Evolutionary conservation across 805 yeast species (phyloP), one percentile per base, ranked within the genome.

Genomic region (Candida ascalaphidarum): DNA sequence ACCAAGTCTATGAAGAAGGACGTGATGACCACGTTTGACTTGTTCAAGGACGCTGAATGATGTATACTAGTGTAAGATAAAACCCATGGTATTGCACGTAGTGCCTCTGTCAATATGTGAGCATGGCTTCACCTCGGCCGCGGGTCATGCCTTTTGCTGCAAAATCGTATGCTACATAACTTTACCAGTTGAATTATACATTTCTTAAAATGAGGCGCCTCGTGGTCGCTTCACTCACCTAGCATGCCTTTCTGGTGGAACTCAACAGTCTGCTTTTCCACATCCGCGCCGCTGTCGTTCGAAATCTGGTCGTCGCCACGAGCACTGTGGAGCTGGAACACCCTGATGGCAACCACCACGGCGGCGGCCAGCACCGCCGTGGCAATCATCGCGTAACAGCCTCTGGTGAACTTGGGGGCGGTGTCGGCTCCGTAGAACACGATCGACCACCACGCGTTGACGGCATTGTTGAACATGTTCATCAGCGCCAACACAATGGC

Each of bases 1-100:
- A 71, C 85, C 1, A 57, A 67, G 36, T 82, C 74, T 38, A 81
- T 83, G 89, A 76, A 72, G 57, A 56, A 61, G 23, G 92, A 81
- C 28, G 72, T 79, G 4, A 72, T 68, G 19, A 68, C 62, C 11
- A 57, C 76, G 19, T 59, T 76, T 36, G 58, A 68, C 30, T 52
- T 80, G 47, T 77, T 81, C 46, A 68, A 68, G 37, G 83, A 76
- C 11, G 74, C 75, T 1, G 65, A 65, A 27, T 32, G n/a, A n/a
- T n/a, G n/a, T n/a, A n/a, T n/a, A n/a, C n/a, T n/a, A n/a, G n/a
- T n/a, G n/a, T n/a, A n/a, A n/a, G n/a, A n/a, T n/a, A n/a, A n/a
- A n/a, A n/a, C n/a, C n/a, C n/a, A n/a, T n/a, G n/a, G n/a, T n/a
- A n/a, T n/a, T n/a, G n/a, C n/a, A n/a, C n/a, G n/a, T n/a, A n/a